phyloP scores from a whole-genome alignment of 1,139 yeast genomes.

The Protomyces macrosporus region DNA sequence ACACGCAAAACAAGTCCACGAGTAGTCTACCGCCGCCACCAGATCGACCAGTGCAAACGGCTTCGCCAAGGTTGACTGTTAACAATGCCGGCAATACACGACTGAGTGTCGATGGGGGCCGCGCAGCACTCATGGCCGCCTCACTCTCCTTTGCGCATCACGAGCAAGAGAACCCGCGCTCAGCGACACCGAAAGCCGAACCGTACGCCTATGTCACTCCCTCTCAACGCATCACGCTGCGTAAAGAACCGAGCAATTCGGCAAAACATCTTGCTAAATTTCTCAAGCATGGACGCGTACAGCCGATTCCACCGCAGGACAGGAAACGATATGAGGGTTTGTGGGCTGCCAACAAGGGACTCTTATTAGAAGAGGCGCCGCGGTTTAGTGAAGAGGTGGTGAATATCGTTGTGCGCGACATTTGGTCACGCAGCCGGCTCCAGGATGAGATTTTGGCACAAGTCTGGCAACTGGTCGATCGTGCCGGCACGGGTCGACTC shows the following conservation, averaged over 20 bases:
- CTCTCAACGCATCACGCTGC: conserved; percentile 5
- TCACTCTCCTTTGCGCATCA: conserved; percentile 16
- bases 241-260: conserved; percentile 4
- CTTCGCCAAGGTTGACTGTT: background rate
- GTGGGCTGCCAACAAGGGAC: conserved; percentile 71
- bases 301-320: conserved; percentile 56
- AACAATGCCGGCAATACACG: background rate
- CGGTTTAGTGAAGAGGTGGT: conserved; percentile 35
- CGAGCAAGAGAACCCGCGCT: conserved; percentile 16
- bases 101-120: background rate
- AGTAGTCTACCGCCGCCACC: background rate
- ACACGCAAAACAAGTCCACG: conserved; percentile 1
- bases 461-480: conserved; percentile 80
- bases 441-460: conserved; percentile 58
- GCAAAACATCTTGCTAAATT: conserved; percentile 3
- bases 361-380: conserved; percentile 23
- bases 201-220: conserved; percentile 17
- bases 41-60: background rate
- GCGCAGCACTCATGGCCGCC: conserved; percentile 18
- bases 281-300: conserved; percentile 15
- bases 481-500: conserved; percentile 66
- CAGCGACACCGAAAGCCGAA: conserved; percentile 13
- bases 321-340: conserved; percentile 83
- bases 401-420: conserved; percentile 57
- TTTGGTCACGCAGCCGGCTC: conserved; percentile 74